These are phyloP conservation scores for Eremochloa ophiuroides DNA, from an alignment of 176 grass and related monocot genomes.

Conservation along the genomic window DNA sequence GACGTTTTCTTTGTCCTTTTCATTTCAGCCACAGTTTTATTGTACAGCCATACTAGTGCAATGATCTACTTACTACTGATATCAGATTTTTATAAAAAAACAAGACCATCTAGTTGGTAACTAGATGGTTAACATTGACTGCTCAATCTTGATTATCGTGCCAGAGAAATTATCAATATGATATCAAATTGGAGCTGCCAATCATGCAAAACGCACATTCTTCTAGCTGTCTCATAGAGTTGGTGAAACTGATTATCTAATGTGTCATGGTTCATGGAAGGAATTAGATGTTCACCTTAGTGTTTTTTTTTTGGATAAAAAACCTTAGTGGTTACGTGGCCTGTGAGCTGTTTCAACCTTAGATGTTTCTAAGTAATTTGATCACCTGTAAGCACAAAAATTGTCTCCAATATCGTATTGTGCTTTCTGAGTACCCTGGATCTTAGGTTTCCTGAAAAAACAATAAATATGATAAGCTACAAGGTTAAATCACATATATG, in stretches of 20 bases:
- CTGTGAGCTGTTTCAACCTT: constrained; percentile 12
- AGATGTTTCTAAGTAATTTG: neutral
- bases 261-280: constrained; percentile 18
- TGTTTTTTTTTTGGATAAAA: no score
- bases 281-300: constrained; percentile 1
- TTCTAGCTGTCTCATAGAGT: neutral
- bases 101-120: neutral
- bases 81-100: neutral
- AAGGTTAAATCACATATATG: neutral
- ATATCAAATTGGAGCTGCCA: neutral
- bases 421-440: constrained; percentile 5
- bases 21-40: neutral
- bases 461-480: neutral
- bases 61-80: constrained; percentile 29
- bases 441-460: neutral
- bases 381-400: neutral
- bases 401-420: neutral
- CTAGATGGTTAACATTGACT: neutral
- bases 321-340: neutral
- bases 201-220: neutral
- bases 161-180: neutral
- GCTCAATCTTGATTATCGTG: neutral
- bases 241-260: constrained; percentile 5
- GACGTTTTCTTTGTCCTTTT: neutral
- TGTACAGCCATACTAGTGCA: neutral